Percentiles rank a stretch among this genome's conserved stretches.
phyloP scores from a whole-genome alignment of 495 filamentous ascomycete species.

The Tuber borchii region DNA sequence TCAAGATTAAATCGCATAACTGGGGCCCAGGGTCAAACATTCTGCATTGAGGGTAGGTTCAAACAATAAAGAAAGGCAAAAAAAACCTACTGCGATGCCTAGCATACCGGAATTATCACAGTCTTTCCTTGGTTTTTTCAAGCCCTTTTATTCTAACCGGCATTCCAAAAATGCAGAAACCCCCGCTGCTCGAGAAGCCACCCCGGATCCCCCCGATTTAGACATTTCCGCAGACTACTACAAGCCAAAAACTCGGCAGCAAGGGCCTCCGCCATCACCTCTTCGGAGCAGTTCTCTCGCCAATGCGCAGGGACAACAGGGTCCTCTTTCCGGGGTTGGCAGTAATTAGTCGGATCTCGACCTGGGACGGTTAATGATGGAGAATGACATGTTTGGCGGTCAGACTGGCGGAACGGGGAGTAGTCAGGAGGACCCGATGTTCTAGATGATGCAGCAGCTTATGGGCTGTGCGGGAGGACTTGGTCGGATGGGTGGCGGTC shows the following conservation, averaged over 20 bases:
- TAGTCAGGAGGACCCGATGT: conserved; percentile 36
- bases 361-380: conserved; percentile 24
- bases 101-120: not conserved
- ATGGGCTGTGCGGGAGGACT: conserved; percentile 25
- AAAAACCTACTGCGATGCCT: not conserved
- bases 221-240: conserved; percentile 64
- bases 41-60: conserved; percentile 32
- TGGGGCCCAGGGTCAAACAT: too few relatives aligned
- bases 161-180: not conserved
- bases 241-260: conserved; percentile 38
- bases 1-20: too few relatives aligned
- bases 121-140: not conserved
- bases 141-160: conserved; percentile 8
- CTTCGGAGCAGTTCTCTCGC: not conserved
- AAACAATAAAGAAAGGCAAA: not conserved
- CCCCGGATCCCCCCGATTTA: conserved; percentile 62
- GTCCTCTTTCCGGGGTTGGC: not conserved
- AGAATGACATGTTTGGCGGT: conserved; percentile 20
- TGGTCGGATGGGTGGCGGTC: conserved; percentile 22
- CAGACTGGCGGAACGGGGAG: conserved; percentile 8
- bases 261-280: not conserved
- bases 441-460: conserved; percentile 39
- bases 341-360: conserved; percentile 19
- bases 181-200: conserved; percentile 22
- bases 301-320: not conserved